Evolutionary conservation across 495 filamentous ascomycete species (phyloP), one percentile per base, ranked within the genome.

Genomic region (Trichoderma virens): DNA sequence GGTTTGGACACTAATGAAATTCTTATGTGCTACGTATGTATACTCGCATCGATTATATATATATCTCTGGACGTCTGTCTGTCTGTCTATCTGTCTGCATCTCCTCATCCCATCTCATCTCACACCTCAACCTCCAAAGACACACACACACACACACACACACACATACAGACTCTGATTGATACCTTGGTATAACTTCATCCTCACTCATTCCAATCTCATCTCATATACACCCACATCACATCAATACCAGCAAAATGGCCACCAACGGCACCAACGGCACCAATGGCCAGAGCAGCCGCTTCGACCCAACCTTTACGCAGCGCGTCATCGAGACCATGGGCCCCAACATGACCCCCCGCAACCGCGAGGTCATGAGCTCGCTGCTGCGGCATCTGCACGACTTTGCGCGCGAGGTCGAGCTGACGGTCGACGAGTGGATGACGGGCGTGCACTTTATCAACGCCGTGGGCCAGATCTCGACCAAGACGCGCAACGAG

Each of bases 361-460:
- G 90, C 60, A 81, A 86, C 73, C 85, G 86, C 59, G 76, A 84
- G 61, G 76, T 93, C 67, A 74, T 92, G 67, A 75, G 81, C 60
- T 76, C 85, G 34, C 74, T 92, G 66, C 88, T 92, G 75, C 80
- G 79, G 47, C 89, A 92, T 78, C 80, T 93, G 63, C 90, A 93
- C 79, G 88, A 92, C 75, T 93, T 93, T 69, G 83, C 89, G 59
- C 87, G 90, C 64, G 90, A 93, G 76, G 85, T 90, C 67, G 88
- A 92, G 74, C 83, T 93, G 62, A 90, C 87, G 32, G 79, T 85
- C 18, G 88, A 88, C 67, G 90, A 93, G 78, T 93, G 88, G 88
- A 85, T 91, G 85, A 73, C 82, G 23, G 90, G 87, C 68, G 87
- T 92, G 60, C 78, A 87, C 70, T 90, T 78, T 63, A 66, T 83